Evolutionary conservation across 345 rosid species (phyloP), one percentile per base, ranked within the genome.

Genomic region (Salix suchowensis): DNA sequence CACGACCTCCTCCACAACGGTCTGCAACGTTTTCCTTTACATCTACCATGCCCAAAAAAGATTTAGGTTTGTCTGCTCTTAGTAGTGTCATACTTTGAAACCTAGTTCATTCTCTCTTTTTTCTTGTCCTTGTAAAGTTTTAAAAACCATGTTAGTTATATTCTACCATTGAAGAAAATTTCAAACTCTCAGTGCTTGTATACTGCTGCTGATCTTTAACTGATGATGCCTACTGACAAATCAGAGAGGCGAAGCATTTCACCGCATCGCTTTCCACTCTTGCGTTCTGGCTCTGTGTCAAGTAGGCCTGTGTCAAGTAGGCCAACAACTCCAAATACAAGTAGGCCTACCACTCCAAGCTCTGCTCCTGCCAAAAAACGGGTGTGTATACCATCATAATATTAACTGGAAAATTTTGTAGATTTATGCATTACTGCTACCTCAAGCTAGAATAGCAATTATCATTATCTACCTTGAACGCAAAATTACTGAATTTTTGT

Each of bases 21-120:
- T 87, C 96, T 67, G 89, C 91, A 74, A 91, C 90, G 2, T 94
- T 94, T 79, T 89, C 97, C 44, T 91, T 92, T 76, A 86, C 95
- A 18, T 79, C 96, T 72, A 83, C 89, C 7, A 73, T 78, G 73
- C 91, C 96, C 23, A 88, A 87, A 79, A 91, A 90, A 76, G 94
- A 89, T 78, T 77, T 77, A 83, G 96, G 97, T 94, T 32, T 16
- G 54, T 68, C n/a, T 24, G 34, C 66, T 55, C 64, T 18, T 5
- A 61, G 5, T 62, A 23, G 34, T 61, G 42, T 50, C 23, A 58
- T 65, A 2, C 16, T 37, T 76, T 69, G 18, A 39, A 68, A 75
- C 52, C 16, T 74, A 69, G 6, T 50, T 26, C n/a, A 48, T 52
- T 52, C 12, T 28, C 2, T 74, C 39, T 12, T 40, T 16, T 11